A percentile compares a stretch with the other conserved stretches of the same genome.
Evolutionary conservation across 179 eudicot species (phyloP).

Genomic region (Amaranthus tricolor): DNA sequence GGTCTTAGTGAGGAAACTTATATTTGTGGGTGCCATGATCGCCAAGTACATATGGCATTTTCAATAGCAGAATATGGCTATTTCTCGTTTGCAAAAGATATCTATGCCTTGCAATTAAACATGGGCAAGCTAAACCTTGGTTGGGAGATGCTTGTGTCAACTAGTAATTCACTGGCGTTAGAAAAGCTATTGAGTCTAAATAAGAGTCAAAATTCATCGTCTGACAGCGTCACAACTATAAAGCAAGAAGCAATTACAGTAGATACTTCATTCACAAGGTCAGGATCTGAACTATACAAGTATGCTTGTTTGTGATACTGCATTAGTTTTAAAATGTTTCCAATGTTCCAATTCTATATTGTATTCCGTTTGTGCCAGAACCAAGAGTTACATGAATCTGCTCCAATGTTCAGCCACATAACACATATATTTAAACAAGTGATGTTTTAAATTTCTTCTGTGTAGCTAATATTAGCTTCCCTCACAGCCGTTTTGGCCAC

Average conservation of each 20-base stretch:
- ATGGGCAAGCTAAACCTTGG: slow-evolving; percentile 49
- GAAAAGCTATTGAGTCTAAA: slow-evolving; percentile 66
- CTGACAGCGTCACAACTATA: slow-evolving; percentile 8
- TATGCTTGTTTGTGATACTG: slow-evolving; percentile 10
- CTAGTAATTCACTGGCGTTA: slow-evolving; percentile 53
- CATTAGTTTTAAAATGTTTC: not conserved
- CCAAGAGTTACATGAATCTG: not conserved
- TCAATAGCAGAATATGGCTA: slow-evolving; percentile 72
- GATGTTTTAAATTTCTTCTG: not conserved
- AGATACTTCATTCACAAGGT: slow-evolving; percentile 45
- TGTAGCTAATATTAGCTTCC: not conserved
- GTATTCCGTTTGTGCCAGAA: not conserved
- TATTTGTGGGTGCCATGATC: slow-evolving; percentile 57
- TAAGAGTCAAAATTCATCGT: slow-evolving; percentile 18
- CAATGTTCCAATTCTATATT: not conserved
- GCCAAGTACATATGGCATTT: slow-evolving; percentile 66
- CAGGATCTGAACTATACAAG: slow-evolving; percentile 2
- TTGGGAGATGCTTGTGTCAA: slow-evolving; percentile 69
- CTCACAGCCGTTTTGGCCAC: not conserved
- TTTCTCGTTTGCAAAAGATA: slow-evolving; percentile 60
- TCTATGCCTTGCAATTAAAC: slow-evolving; percentile 44
- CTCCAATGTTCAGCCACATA: not conserved
- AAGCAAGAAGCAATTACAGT: slow-evolving; percentile 26
- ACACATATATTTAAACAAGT: not conserved
- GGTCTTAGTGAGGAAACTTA: slow-evolving; percentile 43